Percentiles rank a stretch among this genome's conserved stretches.
Evolutionary conservation across 768 basidiomycete genomes (phyloP).

Genomic region (Termitomyces sp.): DNA sequence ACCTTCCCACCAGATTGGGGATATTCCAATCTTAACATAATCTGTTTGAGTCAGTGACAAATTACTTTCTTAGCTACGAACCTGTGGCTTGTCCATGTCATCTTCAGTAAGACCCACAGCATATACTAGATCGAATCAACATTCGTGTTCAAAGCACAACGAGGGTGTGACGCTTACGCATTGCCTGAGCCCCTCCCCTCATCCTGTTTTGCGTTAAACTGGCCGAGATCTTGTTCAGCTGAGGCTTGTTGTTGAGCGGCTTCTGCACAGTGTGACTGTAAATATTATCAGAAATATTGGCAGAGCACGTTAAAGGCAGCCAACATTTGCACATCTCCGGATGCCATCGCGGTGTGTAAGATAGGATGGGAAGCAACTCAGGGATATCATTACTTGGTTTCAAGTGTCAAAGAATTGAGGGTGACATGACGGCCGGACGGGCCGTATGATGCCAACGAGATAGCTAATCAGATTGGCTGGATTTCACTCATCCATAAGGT

Average conservation of each 20-base stretch:
- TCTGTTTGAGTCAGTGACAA: slow-evolving; percentile 1
- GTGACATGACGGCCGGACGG: neutral
- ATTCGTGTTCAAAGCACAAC: neutral
- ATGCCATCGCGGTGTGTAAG: slow-evolving; percentile 34
- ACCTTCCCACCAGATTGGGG: slow-evolving; percentile 93
- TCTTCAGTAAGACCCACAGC: slow-evolving; percentile 71
- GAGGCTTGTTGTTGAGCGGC: slow-evolving; percentile 21
- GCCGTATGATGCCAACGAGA: slow-evolving; percentile 3
- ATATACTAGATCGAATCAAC: slow-evolving; percentile 46
- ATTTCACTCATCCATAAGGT: slow-evolving; percentile 1
- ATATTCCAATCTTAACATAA: slow-evolving; percentile 68
- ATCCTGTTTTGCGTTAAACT: slow-evolving; percentile 73
- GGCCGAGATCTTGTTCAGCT: slow-evolving; percentile 71
- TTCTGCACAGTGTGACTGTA: slow-evolving; percentile 38
- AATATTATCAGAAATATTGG: slow-evolving; percentile 1
- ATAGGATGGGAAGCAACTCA: neutral
- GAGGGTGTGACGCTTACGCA: slow-evolving; percentile 48
- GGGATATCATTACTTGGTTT: neutral
- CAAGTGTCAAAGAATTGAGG: neutral
- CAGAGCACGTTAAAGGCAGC: neutral
- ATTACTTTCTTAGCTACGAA: slow-evolving; percentile 18
- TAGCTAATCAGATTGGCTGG: slow-evolving; percentile 18
- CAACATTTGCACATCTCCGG: slow-evolving; percentile 36
- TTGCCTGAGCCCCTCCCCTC: slow-evolving; percentile 78
- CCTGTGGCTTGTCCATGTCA: slow-evolving; percentile 85